Base-by-base conservation (phyloP, 73 alveolate species). In the Stentor coeruleus region DNA sequence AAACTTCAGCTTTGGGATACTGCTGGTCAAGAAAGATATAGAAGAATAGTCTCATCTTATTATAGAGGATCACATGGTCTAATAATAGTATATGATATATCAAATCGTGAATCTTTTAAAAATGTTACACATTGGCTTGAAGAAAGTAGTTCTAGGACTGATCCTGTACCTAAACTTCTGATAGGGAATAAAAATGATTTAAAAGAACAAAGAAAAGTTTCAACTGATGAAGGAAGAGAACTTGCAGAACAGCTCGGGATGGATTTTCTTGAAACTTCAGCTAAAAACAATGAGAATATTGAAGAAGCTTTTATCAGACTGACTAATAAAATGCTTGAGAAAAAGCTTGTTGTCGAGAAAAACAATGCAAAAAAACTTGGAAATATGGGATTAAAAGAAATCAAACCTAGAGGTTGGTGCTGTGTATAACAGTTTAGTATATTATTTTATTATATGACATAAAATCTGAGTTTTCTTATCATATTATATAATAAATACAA, bases 51-150 rank as follows among this genome's bases (percentile, higher is more conserved):
- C 35, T 87, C 87, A 84, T 90, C 97, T 37, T 95, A 93, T 82
- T 95, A 90, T 84, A 93, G 90, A 84, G 98, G 99, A 35, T 98
- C 98, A 30, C 88, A 90, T 96, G 99, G 99, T 20, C 89, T 95
- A 66, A 87, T 95, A 30, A 82, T 95, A 38, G 98, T 90, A 15
- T 95, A 89, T 87, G 98, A 91, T 85, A 84, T 93, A 77, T 91
- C 98, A 26, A 88, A 88, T 42, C 91, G 89, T 77, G 86, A 85
- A 41, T 88, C 94, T 55, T 93, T 93, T 86, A 83, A 85, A 28
- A 85, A 91, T 81, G 86, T 93, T 35, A 39, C 87, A 55, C 88
- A 87, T 49, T 93, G 98, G 98, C 81, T 93, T 72, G 88, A 91
- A 85, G 88, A 88, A 38, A 94, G 90, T 39, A 75, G 84, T 59